Conservation (phyloP, 2,329 filamentous ascomycete genomes). For the Cercospora janseana region DNA sequence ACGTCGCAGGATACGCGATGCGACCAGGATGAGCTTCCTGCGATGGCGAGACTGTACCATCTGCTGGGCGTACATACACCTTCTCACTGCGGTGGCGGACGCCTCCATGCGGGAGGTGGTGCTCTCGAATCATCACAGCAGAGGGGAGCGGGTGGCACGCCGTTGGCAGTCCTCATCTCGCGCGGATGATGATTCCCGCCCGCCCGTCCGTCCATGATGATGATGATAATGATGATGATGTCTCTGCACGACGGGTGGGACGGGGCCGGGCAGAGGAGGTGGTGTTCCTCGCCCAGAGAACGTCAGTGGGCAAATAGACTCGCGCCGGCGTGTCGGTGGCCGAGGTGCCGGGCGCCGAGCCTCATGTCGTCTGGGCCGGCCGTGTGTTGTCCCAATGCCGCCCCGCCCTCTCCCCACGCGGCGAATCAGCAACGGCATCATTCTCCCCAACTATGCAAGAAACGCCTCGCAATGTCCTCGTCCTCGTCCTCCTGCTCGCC, state of each 20-base stretch:
- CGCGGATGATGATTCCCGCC: conserved; percentile 3
- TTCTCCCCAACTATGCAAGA: neutral
- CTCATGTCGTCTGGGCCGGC: neutral
- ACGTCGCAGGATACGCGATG: conserved; percentile 1
- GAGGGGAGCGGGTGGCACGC: neutral
- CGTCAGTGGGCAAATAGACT: neutral
- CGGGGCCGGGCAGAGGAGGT: neutral
- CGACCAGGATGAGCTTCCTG: too few species aligned
- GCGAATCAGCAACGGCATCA: neutral
- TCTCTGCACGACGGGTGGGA: neutral
- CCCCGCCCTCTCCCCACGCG: neutral
- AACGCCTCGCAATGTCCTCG: neutral
- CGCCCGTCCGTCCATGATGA: neutral
- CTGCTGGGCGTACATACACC: too few species aligned
- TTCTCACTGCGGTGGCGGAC: too few species aligned
- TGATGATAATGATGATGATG: neutral
- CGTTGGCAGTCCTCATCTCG: neutral
- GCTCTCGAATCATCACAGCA: too few species aligned
- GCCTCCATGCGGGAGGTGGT: too few species aligned
- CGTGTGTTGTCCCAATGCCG: neutral
- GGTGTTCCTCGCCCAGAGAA: neutral
- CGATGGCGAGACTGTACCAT: too few species aligned
- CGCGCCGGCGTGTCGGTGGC: conserved; percentile 1
- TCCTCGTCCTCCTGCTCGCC: neutral
- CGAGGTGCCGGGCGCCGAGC: neutral